A percentile compares a stretch with the other conserved stretches of the same genome.
Conservation (phyloP, 2,329 filamentous ascomycete species). For the Talaromyces verruculosus region DNA sequence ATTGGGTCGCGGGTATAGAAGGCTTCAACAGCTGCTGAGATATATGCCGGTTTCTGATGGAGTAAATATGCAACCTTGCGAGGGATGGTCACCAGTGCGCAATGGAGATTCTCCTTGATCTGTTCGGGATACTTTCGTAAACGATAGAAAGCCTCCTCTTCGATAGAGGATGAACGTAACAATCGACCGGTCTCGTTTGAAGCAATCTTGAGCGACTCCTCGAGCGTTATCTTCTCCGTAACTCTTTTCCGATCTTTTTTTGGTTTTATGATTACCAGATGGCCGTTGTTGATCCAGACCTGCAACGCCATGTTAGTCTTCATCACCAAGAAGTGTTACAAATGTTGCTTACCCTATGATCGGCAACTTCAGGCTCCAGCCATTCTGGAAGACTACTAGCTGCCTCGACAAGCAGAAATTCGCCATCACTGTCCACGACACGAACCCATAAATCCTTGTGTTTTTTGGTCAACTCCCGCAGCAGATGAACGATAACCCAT, state of each 20-base stretch:
- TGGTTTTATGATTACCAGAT: conserved; percentile 69
- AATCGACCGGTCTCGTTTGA: conserved; percentile 57
- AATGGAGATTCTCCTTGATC: conserved; percentile 73
- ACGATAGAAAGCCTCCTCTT: conserved; percentile 88
- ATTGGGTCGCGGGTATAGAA: conserved; percentile 90
- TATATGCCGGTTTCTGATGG: conserved; percentile 69
- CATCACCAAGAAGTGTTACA: neutral
- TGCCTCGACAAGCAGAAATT: conserved; percentile 92
- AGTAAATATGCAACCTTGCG: conserved; percentile 79
- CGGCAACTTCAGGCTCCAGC: conserved; percentile 87
- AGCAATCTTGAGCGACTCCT: conserved; percentile 65
- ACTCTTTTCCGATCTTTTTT: conserved; percentile 47
- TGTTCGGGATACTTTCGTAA: conserved; percentile 78
- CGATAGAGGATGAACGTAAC: conserved; percentile 70
- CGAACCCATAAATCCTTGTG: conserved; percentile 77
- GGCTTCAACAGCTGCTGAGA: conserved; percentile 81
- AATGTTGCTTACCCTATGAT: conserved; percentile 61
- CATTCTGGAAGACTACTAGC: conserved; percentile 83
- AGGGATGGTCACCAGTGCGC: conserved; percentile 70
- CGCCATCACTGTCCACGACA: conserved; percentile 83
- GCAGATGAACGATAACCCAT: conserved; percentile 90
- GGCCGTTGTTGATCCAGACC: conserved; percentile 82
- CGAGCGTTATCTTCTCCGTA: conserved; percentile 56
- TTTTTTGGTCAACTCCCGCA: conserved; percentile 74
- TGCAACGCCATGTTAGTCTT: conserved; percentile 28